Evolutionary conservation across 768 basidiomycete species (phyloP).

Genomic region (Suillus alpinus): DNA sequence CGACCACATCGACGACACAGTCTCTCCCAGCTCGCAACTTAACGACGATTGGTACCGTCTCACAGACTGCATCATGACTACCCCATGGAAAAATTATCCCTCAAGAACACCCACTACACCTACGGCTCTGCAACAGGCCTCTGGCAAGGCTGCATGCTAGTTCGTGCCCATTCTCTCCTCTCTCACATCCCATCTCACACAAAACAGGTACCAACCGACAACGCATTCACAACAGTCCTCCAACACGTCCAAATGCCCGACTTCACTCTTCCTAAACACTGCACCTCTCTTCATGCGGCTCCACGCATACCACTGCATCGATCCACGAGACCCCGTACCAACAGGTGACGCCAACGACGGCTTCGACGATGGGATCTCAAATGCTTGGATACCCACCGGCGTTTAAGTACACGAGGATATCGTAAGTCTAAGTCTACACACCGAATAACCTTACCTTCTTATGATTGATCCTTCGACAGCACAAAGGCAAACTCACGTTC

Average conservation of each 20-base stretch:
- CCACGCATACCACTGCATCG: conserved; percentile 49
- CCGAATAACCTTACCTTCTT: too few species aligned
- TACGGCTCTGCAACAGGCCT: conserved; percentile 53
- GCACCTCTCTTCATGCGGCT: conserved; percentile 59
- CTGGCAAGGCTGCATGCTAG: conserved; percentile 64
- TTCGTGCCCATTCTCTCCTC: conserved; percentile 32
- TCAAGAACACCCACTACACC: conserved; percentile 39
- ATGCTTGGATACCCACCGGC: conserved; percentile 39
- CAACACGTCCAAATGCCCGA: conserved; percentile 20
- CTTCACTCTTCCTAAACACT: conserved; percentile 37
- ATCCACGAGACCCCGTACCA: conserved; percentile 34
- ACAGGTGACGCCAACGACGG: conserved; percentile 17
- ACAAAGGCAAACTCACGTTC: neutral
- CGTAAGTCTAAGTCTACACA: conserved; percentile 21
- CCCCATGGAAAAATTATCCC: conserved; percentile 25
- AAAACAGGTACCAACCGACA: conserved; percentile 20
- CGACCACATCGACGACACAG: conserved; percentile 21
- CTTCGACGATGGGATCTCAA: conserved; percentile 37
- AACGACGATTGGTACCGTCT: conserved; percentile 61
- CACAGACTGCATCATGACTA: conserved; percentile 45
- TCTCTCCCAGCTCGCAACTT: conserved; percentile 44
- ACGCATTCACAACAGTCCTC: conserved; percentile 18
- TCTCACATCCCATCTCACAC: neutral
- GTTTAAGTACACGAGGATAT: conserved; percentile 13
- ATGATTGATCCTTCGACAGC: neutral